Base-by-base conservation (phyloP, 2,329 filamentous ascomycete genomes). In the Neofusicoccum cordaticola region DNA sequence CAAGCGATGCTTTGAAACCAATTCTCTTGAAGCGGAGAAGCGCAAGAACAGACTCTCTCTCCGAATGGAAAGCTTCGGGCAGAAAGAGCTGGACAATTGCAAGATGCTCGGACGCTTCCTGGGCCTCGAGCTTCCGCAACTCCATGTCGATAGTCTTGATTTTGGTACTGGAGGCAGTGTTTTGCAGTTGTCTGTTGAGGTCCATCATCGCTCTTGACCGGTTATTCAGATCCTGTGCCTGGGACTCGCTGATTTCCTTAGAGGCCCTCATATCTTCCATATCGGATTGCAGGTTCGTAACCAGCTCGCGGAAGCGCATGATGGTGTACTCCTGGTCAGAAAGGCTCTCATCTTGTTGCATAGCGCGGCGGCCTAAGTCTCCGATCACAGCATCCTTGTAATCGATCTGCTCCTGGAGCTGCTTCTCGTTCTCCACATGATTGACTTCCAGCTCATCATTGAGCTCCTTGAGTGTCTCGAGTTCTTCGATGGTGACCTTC, bases 181-280 rank as follows among this genome's bases (percentile, higher is more conserved):
- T 86, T 73, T 97, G 94, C 48, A 99, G 85, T 79, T 96, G 96
- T 85, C 94, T 86, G 77, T 98, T 98, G 51, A 99, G 85, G 72
- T 99, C 94, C 86, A 97, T 91, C 90, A 99, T 96, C 62, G 94
- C 93, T 67, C 93, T 88, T 50, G 94, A 96, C 67, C 92, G 90
- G 71, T 87, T 91, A 68, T 89, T 93, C 63, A 98, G 86, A 75
- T 98, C 92, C 74, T 93, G 93, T 0, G 94, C 93, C 75, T 98
- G 93, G 15, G 90, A 90, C 76, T 98, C 95, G 0, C 93, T 96
- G 69, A 98, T 90, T 50, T 93, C 92, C 71, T 96, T 92, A 3
- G 93, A 96, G 12, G 93, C 91, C 66, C 92, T 88, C 85, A 97
- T 94, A 72, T 98, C 93, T 71, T 96, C 91, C 69, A 98, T 81